A percentile compares a stretch with the other conserved stretches of the same genome.
Conservation (phyloP, 2,329 filamentous ascomycete genomes). For the Knufia petricola region DNA sequence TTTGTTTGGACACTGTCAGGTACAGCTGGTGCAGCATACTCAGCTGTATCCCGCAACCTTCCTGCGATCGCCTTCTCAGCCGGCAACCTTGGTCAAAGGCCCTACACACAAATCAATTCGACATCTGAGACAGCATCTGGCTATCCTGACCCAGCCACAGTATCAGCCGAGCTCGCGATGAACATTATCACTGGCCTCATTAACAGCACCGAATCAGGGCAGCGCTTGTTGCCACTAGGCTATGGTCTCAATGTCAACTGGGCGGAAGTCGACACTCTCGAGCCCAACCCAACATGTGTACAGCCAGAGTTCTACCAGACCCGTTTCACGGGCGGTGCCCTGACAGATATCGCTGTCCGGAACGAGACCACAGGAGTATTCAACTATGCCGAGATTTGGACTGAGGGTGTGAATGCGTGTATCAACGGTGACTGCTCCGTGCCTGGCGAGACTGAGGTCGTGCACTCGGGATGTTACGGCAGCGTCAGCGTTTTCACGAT, state of each 20-base stretch:
- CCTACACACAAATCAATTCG: conserved; percentile 37
- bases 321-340: conserved; percentile 41
- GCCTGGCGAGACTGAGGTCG: conserved; percentile 43
- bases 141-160: conserved; percentile 33
- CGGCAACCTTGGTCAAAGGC: conserved; percentile 32
- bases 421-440: conserved; percentile 44
- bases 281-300: conserved; percentile 30
- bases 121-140: conserved; percentile 25
- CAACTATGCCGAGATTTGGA: conserved; percentile 32
- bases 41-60: conserved; percentile 40
- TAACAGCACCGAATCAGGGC: conserved; percentile 26
- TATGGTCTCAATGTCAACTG: conserved; percentile 46
- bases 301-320: conserved; percentile 39
- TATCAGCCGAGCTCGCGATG: conserved; percentile 35
- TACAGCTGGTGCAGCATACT: conserved; percentile 43
- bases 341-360: conserved; percentile 38
- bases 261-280: conserved; percentile 33
- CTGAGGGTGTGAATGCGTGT: conserved; percentile 38
- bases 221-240: conserved; percentile 36
- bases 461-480: conserved; percentile 34
- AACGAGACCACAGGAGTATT: conserved; percentile 39
- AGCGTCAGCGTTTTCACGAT: conserved; percentile 41
- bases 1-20: conserved; percentile 47
- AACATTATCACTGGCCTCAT: conserved; percentile 39
- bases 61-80: conserved; percentile 44